A percentile compares a stretch with the other conserved stretches of the same genome.
phyloP scores from a whole-genome alignment of 2,329 filamentous ascomycete genomes.

The Bertia moriformis region DNA sequence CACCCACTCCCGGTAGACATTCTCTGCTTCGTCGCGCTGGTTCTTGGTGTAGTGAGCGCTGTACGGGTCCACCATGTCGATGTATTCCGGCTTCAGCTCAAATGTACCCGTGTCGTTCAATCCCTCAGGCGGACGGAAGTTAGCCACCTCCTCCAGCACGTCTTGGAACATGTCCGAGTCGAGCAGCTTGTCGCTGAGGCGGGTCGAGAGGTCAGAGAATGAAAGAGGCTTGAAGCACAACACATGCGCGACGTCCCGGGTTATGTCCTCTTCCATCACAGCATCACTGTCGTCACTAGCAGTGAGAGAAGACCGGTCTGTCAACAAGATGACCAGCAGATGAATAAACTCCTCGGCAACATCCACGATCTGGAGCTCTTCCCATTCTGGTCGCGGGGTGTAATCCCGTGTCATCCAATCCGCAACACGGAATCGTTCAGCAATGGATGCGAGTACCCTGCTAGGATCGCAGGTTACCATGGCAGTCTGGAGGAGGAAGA shows the following conservation, averaged over 20 bases:
- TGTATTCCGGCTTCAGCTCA: conserved; percentile 71
- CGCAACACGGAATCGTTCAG: conserved; percentile 81
- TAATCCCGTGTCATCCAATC: conserved; percentile 47
- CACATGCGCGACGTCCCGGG: conserved; percentile 81
- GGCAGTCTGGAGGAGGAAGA: conserved; percentile 84
- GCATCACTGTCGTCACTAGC: conserved; percentile 50
- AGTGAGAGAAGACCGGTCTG: conserved; percentile 70
- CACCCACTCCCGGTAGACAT: conserved; percentile 72
- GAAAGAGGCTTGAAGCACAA: conserved; percentile 92
- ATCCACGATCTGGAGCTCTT: conserved; percentile 78
- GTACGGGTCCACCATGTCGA: conserved; percentile 86
- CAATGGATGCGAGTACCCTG: conserved; percentile 72
- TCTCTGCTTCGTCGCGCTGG: conserved; percentile 87
- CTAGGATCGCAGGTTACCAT: conserved; percentile 74
- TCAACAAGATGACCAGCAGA: conserved; percentile 76
- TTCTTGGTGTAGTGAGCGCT: conserved; percentile 95
- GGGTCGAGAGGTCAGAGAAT: conserved; percentile 77
- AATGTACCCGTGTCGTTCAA: conserved; percentile 87
- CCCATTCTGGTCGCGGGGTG: conserved; percentile 41
- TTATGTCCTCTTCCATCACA: conserved; percentile 41
- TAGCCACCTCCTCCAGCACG: conserved; percentile 75
- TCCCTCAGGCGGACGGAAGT: conserved; percentile 79
- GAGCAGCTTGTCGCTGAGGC: conserved; percentile 75
- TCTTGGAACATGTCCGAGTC: conserved; percentile 79
- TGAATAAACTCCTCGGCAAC: conserved; percentile 93